phyloP scores from a whole-genome alignment of 2,329 filamentous ascomycete species.

The Cercospora nicotianae region DNA sequence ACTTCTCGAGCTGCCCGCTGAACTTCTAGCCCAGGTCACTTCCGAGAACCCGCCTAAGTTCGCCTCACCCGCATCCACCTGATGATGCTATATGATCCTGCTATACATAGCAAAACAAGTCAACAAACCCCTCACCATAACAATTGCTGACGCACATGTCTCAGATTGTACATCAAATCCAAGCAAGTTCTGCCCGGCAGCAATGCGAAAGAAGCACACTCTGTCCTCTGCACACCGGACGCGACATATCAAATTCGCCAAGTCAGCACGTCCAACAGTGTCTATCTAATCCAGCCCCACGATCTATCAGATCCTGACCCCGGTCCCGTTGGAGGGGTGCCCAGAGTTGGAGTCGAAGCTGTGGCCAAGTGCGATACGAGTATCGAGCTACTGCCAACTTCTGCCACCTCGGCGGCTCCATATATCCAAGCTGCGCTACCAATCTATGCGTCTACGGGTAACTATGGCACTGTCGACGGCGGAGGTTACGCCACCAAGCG shows the following conservation, averaged over 20 bases:
- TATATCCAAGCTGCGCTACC: slow-evolving; percentile 43
- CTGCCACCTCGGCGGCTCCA: slow-evolving; percentile 39
- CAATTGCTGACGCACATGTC: slow-evolving; percentile 1
- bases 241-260: slow-evolving; percentile 62
- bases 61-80: slow-evolving; percentile 8
- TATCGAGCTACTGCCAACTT: slow-evolving; percentile 43
- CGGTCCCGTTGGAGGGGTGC: slow-evolving; percentile 23
- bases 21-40: slow-evolving; percentile 56
- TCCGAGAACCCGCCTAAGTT: slow-evolving; percentile 39
- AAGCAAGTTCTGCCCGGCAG: slow-evolving; percentile 31
- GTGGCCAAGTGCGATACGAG: slow-evolving; percentile 48
- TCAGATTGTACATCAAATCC: slow-evolving; percentile 46
- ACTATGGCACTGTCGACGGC: slow-evolving; percentile 11
- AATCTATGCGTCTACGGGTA: slow-evolving; percentile 40
- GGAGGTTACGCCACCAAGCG: slow-evolving; percentile 37
- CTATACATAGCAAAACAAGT: neutral
- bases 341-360: slow-evolving; percentile 41
- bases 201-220: slow-evolving; percentile 40
- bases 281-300: slow-evolving; percentile 54
- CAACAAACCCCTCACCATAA: neutral
- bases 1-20: slow-evolving; percentile 61
- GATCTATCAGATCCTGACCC: slow-evolving; percentile 19
- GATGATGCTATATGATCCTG: neutral
- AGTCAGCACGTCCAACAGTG: slow-evolving; percentile 65
- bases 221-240: slow-evolving; percentile 60